Base-by-base conservation (phyloP, 1,139 yeast species). In the Komagataea norvegica region DNA sequence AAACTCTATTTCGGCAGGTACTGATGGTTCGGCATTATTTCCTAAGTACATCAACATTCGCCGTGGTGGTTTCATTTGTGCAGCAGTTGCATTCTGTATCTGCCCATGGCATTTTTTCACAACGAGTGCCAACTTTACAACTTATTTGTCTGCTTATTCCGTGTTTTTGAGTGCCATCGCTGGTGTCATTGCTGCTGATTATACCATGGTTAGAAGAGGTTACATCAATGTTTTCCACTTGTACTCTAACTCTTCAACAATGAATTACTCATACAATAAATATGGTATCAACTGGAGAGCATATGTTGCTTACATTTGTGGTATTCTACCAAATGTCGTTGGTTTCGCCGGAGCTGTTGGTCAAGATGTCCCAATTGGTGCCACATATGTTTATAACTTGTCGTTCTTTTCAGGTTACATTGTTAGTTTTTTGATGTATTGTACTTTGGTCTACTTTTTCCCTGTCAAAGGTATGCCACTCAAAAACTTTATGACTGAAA, bases 21-120 rank as follows among this genome's bases (percentile, higher is more conserved):
- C 95, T 5, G 96, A 88, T 62, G 76, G 86, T 64, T 77, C 95
- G 9, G 94, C 95, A 2, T 58, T 88, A 48, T 60, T 85, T 34
- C 96, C 96, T 23, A 69, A 80, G 43, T 86, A 68, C 60, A 67
- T 88, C 56, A 86, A 81, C 62, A 87, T 87, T 52, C 47, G 94
- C 60, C 77, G 96, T 48, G 86, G 86, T 52, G 81, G 88, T 3
- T 82, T 77, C 54, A 64, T 88, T 38, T 86, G 95, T 68, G 95
- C 95, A 0, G 62, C 68, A 5, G 64, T 87, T 49, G 93, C 93
- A 0, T 72, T 83, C 46, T 76, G 81, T 42, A 79, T 87, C 47
- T 83, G 89, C 55, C 96, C 96, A 38, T 88, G 96, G 96, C 79
- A 86, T 51, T 73, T 88, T 54, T 72, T 82, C 54, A 67, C 87